Evolutionary conservation across 805 yeast genomes (phyloP).

Genomic region (Candida jianshihensis): DNA sequence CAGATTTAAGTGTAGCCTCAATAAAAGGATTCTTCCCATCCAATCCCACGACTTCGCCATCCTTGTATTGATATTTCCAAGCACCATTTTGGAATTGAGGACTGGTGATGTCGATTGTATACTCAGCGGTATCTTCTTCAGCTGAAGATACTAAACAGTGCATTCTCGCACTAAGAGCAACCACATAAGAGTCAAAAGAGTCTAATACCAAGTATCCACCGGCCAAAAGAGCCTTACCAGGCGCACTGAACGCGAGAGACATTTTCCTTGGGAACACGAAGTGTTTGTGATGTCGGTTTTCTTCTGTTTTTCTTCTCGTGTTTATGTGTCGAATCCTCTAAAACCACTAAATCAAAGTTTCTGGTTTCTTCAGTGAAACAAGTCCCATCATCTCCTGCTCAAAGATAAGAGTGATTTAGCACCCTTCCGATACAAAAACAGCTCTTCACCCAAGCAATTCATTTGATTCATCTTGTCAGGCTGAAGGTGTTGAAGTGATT

Average conservation of each 20-base stretch:
- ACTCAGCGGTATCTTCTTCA: background rate
- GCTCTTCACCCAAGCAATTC: no score
- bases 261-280: background rate
- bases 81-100: constrained; percentile 62
- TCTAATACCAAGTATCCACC: constrained; percentile 93
- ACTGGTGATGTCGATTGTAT: constrained; percentile 43
- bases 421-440: no score
- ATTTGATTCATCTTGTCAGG: no score
- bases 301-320: no score
- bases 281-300: background rate
- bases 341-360: no score
- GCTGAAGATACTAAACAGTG: constrained; percentile 49
- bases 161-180: constrained; percentile 87
- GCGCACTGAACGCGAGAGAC: constrained; percentile 67
- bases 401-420: no score
- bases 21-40: constrained; percentile 63
- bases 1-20: constrained; percentile 51
- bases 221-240: constrained; percentile 90
- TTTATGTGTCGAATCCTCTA: no score
- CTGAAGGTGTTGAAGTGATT: no score
- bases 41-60: constrained; percentile 23
- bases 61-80: constrained; percentile 48
- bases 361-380: no score
- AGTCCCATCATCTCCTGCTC: no score
- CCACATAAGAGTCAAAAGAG: constrained; percentile 64